Evolutionary conservation across 169 alveolate genomes (phyloP), one percentile per base, ranked within the genome.

Genomic region (Plasmodium blacklocki): DNA sequence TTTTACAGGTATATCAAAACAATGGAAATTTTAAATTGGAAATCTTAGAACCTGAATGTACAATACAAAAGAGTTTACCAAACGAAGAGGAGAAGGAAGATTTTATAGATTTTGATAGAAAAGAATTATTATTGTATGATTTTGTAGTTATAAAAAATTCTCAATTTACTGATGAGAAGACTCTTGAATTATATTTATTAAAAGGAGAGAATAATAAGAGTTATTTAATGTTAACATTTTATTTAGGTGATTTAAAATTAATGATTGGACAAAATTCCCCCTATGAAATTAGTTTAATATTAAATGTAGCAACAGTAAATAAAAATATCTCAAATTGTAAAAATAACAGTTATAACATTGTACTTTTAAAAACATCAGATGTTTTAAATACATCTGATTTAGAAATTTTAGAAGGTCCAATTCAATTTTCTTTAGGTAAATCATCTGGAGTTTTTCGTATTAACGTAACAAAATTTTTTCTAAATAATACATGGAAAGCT

Each of bases 41-140:
- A 39, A 70, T 73, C 18, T 68, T 80, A 67, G 90, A 80, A 45
- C 74, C 90, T 12, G 90, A 80, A 60, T 80, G 85, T 63, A 19
- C 73, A 32, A 15, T 23, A 39, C 52, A 32, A 9, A 67, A 3
- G 45, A 62, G 49, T 50, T 18, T 56, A 19, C 21, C 18, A 12
- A 15, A 2, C 11, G 26, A 18, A 11, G n/a, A 66, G 19, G 62
- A 15, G 2, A 2, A 52, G 3, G 60, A 52, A 29, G 9, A 6
- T 56, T 26, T 21, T 9, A 19, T 64, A 45, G 45, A 66, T 23
- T 60, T 80, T 21, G 58, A 80, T 62, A 80, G 83, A 45, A 80
- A 80, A 68, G 90, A 80, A 49, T 80, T 80, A 29, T 80, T 80
- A 80, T 59, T 80, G 26, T 64, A 80, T 49, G 56, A 80, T 62